Conservation (phyloP, 2,329 filamentous ascomycete genomes). For the Fusarium graminum region DNA sequence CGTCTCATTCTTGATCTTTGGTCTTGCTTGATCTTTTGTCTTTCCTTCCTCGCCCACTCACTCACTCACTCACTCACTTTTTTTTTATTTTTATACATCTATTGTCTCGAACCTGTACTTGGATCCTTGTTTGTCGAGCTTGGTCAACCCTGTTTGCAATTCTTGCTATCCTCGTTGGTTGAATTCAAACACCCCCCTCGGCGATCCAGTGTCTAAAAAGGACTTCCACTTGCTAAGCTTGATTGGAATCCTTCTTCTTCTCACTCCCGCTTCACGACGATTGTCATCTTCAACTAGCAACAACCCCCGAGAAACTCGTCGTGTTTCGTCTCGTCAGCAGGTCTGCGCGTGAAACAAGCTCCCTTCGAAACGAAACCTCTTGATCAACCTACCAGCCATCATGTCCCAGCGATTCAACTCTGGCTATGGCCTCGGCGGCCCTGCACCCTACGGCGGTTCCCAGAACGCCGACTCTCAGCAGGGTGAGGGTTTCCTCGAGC, state of each 20-base stretch:
- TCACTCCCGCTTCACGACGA: constrained; percentile 17
- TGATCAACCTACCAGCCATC: constrained; percentile 14
- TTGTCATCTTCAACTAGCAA: constrained; percentile 3
- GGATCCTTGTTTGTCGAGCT: constrained; percentile 32
- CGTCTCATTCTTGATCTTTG: constrained; percentile 27
- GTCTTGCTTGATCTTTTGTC: constrained; percentile 19
- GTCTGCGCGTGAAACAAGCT: constrained; percentile 45
- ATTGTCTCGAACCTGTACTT: constrained; percentile 12
- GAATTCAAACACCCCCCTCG: constrained; percentile 15
- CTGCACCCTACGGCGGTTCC: constrained; percentile 74
- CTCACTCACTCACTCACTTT: too few relatives aligned
- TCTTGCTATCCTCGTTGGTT: constrained; percentile 22
- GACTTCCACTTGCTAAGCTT: constrained; percentile 34
- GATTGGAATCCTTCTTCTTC: constrained; percentile 3
- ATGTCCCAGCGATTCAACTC: constrained; percentile 72
- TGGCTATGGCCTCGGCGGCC: constrained; percentile 85
- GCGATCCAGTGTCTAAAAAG: constrained; percentile 20
- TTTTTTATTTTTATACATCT: constrained; percentile 5
- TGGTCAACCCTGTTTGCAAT: constrained; percentile 25
- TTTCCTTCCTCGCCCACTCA: constrained; percentile 38
- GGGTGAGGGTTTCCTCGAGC: constrained; percentile 75
- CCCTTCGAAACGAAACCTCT: constrained; percentile 13
- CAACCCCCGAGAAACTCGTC: constrained; percentile 7
- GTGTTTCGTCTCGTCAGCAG: constrained; percentile 46
- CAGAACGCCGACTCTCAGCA: constrained; percentile 69